Evolutionary conservation across 2,329 filamentous ascomycete species (phyloP).

Genomic region (Colletotrichum falcatum): DNA sequence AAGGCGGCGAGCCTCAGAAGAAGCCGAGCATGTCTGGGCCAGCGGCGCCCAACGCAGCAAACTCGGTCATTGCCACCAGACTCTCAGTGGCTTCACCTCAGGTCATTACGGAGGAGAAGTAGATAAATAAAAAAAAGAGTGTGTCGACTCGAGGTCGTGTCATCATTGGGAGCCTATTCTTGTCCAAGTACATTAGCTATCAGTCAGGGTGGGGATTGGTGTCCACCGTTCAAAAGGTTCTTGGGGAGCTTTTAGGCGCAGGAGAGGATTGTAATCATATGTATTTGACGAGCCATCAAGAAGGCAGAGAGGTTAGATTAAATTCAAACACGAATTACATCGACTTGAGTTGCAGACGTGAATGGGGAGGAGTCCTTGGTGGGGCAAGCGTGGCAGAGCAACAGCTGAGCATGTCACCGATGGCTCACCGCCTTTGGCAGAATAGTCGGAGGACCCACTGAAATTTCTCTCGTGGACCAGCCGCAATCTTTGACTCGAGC

Average conservation of each 20-base stretch:
- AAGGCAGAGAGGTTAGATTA: not conserved
- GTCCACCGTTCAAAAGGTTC: not conserved
- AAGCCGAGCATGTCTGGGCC: slow-evolving; percentile 19
- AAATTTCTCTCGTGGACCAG: slow-evolving; percentile 40
- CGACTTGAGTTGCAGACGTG: not conserved
- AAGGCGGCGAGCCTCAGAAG: slow-evolving; percentile 21
- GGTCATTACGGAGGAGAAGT: not conserved
- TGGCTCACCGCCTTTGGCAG: slow-evolving; percentile 39
- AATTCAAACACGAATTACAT: not conserved
- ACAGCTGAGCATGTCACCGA: slow-evolving; percentile 1
- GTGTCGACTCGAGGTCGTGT: not conserved
- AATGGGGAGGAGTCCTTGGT: not conserved
- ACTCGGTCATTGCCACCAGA: slow-evolving; percentile 31
- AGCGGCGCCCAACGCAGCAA: slow-evolving; percentile 11
- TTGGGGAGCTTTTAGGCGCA: not conserved
- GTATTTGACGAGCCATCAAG: not conserved
- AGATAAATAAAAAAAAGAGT: too few species aligned
- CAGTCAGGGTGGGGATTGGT: not conserved
- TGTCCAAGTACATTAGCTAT: not conserved
- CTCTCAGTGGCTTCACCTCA: slow-evolving; percentile 10
- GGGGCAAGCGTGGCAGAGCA: not conserved
- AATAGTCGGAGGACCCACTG: slow-evolving; percentile 39
- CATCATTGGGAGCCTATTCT: not conserved
- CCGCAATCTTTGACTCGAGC: slow-evolving; percentile 5
- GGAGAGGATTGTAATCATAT: not conserved